Percentiles rank a stretch among this genome's conserved stretches.
Conservation (phyloP, 1,284 basidiomycete species). For the Phaffia rhodozyma region DNA sequence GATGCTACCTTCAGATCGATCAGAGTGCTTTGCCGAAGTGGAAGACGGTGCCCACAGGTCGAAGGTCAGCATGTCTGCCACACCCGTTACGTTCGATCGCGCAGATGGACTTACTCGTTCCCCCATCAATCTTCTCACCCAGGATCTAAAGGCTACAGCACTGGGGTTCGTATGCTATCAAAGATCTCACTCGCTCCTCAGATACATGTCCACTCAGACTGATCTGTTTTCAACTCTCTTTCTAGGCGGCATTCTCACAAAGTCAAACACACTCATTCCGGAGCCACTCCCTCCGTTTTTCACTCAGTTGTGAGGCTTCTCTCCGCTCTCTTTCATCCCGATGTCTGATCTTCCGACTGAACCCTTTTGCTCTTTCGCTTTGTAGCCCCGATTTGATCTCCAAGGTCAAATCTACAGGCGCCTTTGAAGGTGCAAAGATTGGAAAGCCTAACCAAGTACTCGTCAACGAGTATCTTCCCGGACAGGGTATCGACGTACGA, state of each 20-base stretch:
- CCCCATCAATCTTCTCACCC: background rate
- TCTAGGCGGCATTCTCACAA: constrained; percentile 12
- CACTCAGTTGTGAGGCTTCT: background rate
- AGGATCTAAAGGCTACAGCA: constrained; percentile 13
- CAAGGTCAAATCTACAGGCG: background rate
- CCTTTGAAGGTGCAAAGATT: background rate
- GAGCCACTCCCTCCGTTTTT: constrained; percentile 8
- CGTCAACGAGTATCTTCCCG: constrained; percentile 12
- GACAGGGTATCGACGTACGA: constrained; percentile 15
- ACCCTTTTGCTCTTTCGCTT: no score
- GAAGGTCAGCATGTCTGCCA: background rate
- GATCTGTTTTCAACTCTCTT: background rate
- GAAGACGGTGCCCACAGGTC: constrained; percentile 15
- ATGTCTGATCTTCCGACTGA: background rate
- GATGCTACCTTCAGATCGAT: background rate
- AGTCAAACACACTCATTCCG: constrained; percentile 14
- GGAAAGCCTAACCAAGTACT: constrained; percentile 14
- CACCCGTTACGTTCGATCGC: background rate
- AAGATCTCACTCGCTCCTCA: no score
- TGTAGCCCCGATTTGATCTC: constrained; percentile 10
- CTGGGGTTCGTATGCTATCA: constrained; percentile 7
- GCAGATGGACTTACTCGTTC: no score
- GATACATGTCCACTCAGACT: background rate
- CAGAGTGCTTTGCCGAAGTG: constrained; percentile 11
- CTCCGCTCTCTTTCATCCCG: background rate